These are phyloP conservation scores for Mycena crocata DNA, from an alignment of 768 basidiomycete species.

Conservation along the genomic window DNA sequence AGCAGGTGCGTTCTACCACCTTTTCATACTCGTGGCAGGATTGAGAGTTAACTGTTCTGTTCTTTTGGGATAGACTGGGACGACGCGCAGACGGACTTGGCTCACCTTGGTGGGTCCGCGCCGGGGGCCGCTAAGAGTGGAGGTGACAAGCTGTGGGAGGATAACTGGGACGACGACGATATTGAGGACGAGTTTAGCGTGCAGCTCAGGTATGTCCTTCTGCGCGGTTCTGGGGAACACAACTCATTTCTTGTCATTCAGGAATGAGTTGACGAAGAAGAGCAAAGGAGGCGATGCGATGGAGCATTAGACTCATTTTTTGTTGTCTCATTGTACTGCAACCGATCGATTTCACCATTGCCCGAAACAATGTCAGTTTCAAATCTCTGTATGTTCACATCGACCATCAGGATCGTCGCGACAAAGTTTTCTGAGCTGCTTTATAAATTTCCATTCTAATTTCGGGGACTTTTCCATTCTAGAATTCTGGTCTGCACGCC, in stretches of 20 bases:
- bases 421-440: too few relatives aligned
- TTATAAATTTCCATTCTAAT: too few relatives aligned
- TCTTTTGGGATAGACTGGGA: conserved; percentile 77
- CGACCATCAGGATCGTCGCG: too few relatives aligned
- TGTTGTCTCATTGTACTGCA: not conserved
- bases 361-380: too few relatives aligned
- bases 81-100: conserved; percentile 84
- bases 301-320: conserved; percentile 56
- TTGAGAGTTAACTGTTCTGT: conserved; percentile 1
- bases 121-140: conserved; percentile 83
- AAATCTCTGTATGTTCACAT: too few relatives aligned
- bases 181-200: conserved; percentile 97
- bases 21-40: not conserved
- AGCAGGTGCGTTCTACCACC: conserved; percentile 66
- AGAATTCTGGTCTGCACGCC: too few relatives aligned
- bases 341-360: not conserved
- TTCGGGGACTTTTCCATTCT: too few relatives aligned
- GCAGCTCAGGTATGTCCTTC: conserved; percentile 83
- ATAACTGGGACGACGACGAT: conserved; percentile 99
- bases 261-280: conserved; percentile 76
- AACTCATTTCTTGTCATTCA: conserved; percentile 38
- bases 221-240: conserved; percentile 1
- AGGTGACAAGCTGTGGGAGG: conserved; percentile 97
- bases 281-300: conserved; percentile 61
- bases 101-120: conserved; percentile 78